Evolutionary conservation across 306 rosid genomes (phyloP).

Genomic region (Abrus precatorius): DNA sequence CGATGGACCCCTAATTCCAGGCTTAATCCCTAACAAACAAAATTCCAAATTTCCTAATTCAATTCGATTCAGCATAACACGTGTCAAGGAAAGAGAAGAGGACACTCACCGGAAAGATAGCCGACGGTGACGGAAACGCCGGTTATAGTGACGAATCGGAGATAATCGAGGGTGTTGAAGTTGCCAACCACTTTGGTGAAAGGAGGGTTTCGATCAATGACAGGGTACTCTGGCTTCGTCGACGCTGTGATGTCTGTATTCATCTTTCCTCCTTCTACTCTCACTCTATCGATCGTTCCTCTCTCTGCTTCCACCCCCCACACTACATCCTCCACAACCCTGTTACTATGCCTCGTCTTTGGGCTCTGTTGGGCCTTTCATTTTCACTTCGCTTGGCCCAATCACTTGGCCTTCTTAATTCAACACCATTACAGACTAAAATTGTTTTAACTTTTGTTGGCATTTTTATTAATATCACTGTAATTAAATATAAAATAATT

Average conservation of each 20-base stretch:
- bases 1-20: slow-evolving; percentile 92
- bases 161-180: slow-evolving; percentile 84
- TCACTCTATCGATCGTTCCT: not conserved
- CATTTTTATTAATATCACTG: no score
- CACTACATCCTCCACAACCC: not conserved
- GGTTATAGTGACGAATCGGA: slow-evolving; percentile 86
- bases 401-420: no score
- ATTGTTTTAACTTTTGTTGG: not conserved
- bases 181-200: slow-evolving; percentile 87
- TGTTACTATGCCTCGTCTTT: not conserved
- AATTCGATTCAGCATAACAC: not conserved
- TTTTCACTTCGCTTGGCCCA: not conserved
- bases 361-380: not conserved
- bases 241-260: slow-evolving; percentile 95
- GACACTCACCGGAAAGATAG: slow-evolving; percentile 76
- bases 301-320: not conserved
- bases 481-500: no score
- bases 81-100: not conserved
- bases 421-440: not conserved
- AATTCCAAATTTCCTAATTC: not conserved
- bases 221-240: slow-evolving; percentile 86
- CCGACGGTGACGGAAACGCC: slow-evolving; percentile 97
- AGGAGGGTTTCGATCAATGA: slow-evolving; percentile 94
- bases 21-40: slow-evolving; percentile 75
- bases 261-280: slow-evolving; percentile 54